Conservation (phyloP, 495 filamentous ascomycete species). For the Sordaria brevicollis region DNA sequence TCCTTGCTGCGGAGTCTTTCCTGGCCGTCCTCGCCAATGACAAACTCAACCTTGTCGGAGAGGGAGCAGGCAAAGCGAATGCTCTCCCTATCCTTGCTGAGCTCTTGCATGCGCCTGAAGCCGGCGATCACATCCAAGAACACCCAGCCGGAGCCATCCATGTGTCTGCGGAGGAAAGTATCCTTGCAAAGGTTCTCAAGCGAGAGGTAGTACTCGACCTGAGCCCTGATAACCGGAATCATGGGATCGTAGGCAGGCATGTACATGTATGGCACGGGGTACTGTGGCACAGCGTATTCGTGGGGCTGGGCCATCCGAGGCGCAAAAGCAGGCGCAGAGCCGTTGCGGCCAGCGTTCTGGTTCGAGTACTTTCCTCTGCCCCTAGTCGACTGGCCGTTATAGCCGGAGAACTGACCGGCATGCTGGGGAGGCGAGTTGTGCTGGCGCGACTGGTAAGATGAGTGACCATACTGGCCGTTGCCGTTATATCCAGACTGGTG, state of each 20-base stretch:
- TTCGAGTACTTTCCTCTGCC: slow-evolving; percentile 18
- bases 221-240: slow-evolving; percentile 32
- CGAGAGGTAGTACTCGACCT: slow-evolving; percentile 95
- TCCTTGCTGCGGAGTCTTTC: slow-evolving; percentile 71
- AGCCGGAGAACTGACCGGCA: slow-evolving; percentile 10
- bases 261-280: slow-evolving; percentile 9
- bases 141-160: slow-evolving; percentile 95
- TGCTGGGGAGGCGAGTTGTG: slow-evolving; percentile 12
- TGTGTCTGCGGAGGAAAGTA: slow-evolving; percentile 73
- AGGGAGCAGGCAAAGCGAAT: slow-evolving; percentile 63
- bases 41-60: slow-evolving; percentile 60
- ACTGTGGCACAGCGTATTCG: slow-evolving; percentile 10
- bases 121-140: slow-evolving; percentile 60
- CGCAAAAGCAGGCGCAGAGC: slow-evolving; percentile 8
- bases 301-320: slow-evolving; percentile 8
- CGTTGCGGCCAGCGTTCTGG: slow-evolving; percentile 8
- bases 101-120: slow-evolving; percentile 73
- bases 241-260: slow-evolving; percentile 10
- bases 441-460: slow-evolving; percentile 17
- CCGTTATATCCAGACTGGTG: slow-evolving; percentile 7
- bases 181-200: slow-evolving; percentile 96
- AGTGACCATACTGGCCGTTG: slow-evolving; percentile 20
- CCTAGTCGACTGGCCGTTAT: slow-evolving; percentile 10
- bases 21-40: slow-evolving; percentile 57
- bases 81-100: slow-evolving; percentile 55